phyloP scores from a whole-genome alignment of 1,284 basidiomycete species.

The Apiotrichum siamense region DNA sequence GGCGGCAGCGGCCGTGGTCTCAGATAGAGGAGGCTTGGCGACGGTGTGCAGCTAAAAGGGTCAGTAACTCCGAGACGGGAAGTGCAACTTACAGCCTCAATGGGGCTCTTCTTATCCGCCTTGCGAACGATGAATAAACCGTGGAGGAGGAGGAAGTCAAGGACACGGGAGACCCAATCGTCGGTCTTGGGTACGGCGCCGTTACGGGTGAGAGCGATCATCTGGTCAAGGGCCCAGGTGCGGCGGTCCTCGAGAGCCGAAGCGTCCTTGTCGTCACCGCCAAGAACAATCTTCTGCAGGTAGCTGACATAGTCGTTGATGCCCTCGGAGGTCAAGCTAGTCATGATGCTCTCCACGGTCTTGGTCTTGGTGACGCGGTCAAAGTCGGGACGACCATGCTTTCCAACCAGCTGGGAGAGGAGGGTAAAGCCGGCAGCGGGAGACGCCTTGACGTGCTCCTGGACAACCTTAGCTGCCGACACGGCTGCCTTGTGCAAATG shows the following conservation, averaged over 20 bases:
- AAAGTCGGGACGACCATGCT: constrained; percentile 80
- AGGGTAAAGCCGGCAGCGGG: constrained; percentile 78
- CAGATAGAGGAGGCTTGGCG: constrained; percentile 67
- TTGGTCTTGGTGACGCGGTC: constrained; percentile 89
- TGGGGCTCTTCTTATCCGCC: constrained; percentile 61
- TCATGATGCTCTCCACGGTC: constrained; percentile 83
- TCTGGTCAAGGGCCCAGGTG: constrained; percentile 79
- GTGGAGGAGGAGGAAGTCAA: constrained; percentile 77
- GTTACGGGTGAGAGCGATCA: constrained; percentile 71
- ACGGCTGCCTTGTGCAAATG: constrained; percentile 82
- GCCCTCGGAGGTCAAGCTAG: constrained; percentile 90
- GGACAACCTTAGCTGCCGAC: constrained; percentile 70
- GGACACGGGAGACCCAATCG: constrained; percentile 63
- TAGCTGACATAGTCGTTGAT: constrained; percentile 85
- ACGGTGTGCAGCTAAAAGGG: constrained; percentile 56
- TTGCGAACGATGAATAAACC: constrained; percentile 72
- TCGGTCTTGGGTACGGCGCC: constrained; percentile 74
- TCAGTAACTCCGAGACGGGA: not conserved
- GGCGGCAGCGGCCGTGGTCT: constrained; percentile 55
- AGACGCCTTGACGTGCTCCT: constrained; percentile 65
- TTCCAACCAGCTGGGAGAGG: constrained; percentile 78
- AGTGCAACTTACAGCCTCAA: constrained; percentile 49
- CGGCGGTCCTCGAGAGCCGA: constrained; percentile 12
- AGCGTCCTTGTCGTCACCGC: constrained; percentile 49
- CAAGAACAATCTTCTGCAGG: constrained; percentile 68